A percentile compares a stretch with the other conserved stretches of the same genome.
Conservation (phyloP, 169 alveolate genomes). For the Plasmodium coatneyi region DNA sequence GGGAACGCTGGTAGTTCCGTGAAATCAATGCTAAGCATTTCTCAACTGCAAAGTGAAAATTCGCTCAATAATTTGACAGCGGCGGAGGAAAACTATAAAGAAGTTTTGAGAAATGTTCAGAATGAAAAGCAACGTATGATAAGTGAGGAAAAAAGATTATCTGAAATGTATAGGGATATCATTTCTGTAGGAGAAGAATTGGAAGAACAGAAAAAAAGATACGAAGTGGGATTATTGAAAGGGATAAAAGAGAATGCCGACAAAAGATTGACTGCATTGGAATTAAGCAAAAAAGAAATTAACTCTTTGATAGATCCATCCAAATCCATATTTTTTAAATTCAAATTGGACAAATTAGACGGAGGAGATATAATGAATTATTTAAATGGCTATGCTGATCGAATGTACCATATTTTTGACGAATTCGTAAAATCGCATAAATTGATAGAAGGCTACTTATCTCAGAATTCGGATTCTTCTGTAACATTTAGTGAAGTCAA, state of each 20-base stretch:
- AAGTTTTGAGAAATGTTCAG: not conserved
- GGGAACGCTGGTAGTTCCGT: not conserved
- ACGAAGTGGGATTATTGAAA: slow-evolving; percentile 3
- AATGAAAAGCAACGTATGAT: slow-evolving; percentile 5
- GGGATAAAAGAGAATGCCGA: slow-evolving; percentile 8
- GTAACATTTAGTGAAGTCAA: not conserved
- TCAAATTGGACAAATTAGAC: not conserved
- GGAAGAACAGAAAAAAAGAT: not conserved
- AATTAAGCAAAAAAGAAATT: not conserved
- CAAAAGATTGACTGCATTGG: not conserved
- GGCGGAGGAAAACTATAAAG: not conserved
- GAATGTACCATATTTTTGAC: not conserved
- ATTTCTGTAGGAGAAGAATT: not conserved
- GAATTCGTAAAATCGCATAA: not conserved
- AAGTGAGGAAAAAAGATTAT: not conserved
- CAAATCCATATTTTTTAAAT: not conserved
- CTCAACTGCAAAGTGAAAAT: slow-evolving; percentile 5
- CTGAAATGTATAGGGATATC: not conserved
- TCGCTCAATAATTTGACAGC: not conserved
- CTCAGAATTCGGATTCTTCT: not conserved
- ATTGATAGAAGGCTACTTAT: not conserved
- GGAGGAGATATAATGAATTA: not conserved
- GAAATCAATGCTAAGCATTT: not conserved
- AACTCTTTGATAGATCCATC: not conserved
- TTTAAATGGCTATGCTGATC: not conserved